phyloP scores from a whole-genome alignment of 345 rosid species.

The Eutrema japonicum region DNA sequence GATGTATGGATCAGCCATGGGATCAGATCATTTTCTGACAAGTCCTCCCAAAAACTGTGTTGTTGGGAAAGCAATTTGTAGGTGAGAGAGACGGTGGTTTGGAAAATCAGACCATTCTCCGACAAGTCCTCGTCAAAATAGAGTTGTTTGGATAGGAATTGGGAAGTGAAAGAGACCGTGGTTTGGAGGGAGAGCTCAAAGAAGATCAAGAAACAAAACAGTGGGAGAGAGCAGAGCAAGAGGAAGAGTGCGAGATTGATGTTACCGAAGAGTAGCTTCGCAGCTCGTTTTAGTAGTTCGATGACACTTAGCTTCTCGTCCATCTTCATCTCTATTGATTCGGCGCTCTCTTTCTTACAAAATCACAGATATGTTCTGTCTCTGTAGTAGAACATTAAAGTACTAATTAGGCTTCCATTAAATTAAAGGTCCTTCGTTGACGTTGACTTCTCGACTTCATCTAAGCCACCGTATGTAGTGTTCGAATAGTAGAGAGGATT shows the following conservation, averaged over 20 bases:
- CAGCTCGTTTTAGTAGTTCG: conserved; percentile 39
- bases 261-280: conserved; percentile 17
- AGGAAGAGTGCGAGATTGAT: conserved; percentile 31
- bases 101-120: neutral
- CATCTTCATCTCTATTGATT: conserved; percentile 2
- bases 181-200: conserved; percentile 39
- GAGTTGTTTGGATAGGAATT: neutral
- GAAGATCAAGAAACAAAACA: conserved; percentile 42
- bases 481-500: neutral
- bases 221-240: conserved; percentile 41
- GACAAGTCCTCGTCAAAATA: neutral
- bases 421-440: neutral
- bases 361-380: neutral
- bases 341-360: neutral
- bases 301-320: conserved; percentile 41
- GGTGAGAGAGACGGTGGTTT: neutral
- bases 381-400: neutral
- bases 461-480: neutral
- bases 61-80: neutral
- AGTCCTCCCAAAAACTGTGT: neutral
- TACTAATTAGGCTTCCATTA: neutral
- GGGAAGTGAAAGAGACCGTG: conserved; percentile 8
- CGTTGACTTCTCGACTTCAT: conserved; percentile 14
- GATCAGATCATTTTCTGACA: neutral
- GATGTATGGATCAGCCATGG: conserved; percentile 23